These are phyloP conservation scores for Gaertneriomyces semiglobifer DNA, from an alignment of 192 early-diverging fungal genomes.

Conservation along the genomic window DNA sequence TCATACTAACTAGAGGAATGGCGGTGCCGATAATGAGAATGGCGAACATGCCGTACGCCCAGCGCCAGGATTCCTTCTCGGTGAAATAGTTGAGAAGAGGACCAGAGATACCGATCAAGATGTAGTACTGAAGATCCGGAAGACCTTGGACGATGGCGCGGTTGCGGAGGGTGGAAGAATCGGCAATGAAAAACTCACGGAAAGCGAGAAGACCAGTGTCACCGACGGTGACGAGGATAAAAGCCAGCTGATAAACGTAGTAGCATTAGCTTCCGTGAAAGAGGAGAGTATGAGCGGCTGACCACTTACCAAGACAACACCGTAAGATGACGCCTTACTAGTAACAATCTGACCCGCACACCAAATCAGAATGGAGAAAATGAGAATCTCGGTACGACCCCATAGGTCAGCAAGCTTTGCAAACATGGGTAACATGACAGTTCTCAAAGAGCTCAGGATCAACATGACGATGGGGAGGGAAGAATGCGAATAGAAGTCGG, in stretches of 20 bases:
- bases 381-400: conserved; percentile 6
- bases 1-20: not conserved
- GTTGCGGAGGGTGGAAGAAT: not conserved
- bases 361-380: not conserved
- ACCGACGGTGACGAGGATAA: conserved; percentile 4
- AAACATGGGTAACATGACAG: not conserved
- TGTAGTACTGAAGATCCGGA: not conserved
- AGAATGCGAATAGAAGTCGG: not conserved
- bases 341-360: not conserved
- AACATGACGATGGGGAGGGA: conserved; percentile 3
- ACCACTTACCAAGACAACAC: not conserved
- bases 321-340: not conserved
- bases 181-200: conserved; percentile 18
- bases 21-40: conserved; percentile 1
- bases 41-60: not conserved
- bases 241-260: not conserved
- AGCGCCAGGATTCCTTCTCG: conserved; percentile 3
- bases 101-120: not conserved
- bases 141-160: conserved; percentile 1
- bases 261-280: not conserved
- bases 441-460: not conserved
- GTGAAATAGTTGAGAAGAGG: not conserved
- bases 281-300: not conserved
- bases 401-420: conserved; percentile 10
- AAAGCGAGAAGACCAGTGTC: conserved; percentile 1